Conservation (phyloP, 306 rosid genomes). For the Ziziphus jujuba region DNA sequence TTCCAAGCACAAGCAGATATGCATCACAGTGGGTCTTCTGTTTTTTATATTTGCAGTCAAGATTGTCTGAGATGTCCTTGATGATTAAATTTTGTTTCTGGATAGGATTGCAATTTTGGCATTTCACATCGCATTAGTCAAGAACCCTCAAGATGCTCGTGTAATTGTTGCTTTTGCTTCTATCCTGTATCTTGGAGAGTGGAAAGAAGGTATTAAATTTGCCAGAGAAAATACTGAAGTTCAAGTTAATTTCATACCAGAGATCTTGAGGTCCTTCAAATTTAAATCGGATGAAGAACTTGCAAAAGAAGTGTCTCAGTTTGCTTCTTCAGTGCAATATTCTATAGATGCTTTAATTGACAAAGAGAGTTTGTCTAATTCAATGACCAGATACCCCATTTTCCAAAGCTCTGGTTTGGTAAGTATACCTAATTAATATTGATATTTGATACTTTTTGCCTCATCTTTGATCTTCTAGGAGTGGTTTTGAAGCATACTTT, state of each 20-base stretch:
- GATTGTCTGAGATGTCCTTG: constrained; percentile 20
- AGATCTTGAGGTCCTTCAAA: constrained; percentile 48
- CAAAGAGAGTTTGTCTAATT: constrained; percentile 32
- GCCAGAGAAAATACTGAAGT: constrained; percentile 50
- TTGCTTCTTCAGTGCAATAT: constrained; percentile 57
- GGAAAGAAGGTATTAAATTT: constrained; percentile 68
- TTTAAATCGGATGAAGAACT: constrained; percentile 59
- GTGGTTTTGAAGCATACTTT: background rate
- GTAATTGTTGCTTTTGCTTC: constrained; percentile 72
- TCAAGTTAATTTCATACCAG: constrained; percentile 57
- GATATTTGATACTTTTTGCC: constrained; percentile 4
- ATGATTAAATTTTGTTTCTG: constrained; percentile 27
- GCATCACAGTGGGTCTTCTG: background rate
- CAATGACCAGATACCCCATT: constrained; percentile 44
- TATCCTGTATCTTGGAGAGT: constrained; percentile 71
- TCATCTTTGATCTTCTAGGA: background rate
- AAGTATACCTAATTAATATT: constrained; percentile 30
- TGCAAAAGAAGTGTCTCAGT: constrained; percentile 51
- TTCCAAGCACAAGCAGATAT: background rate
- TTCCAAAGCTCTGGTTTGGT: constrained; percentile 48
- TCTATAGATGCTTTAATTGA: constrained; percentile 40
- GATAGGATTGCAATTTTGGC: constrained; percentile 81
- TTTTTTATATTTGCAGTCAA: constrained; percentile 10
- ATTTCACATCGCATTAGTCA: constrained; percentile 72
- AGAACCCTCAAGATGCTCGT: constrained; percentile 67